A percentile compares a stretch with the other conserved stretches of the same genome.
Conservation (phyloP, 148 eudicot genomes). For the Chenopodium suecicum region DNA sequence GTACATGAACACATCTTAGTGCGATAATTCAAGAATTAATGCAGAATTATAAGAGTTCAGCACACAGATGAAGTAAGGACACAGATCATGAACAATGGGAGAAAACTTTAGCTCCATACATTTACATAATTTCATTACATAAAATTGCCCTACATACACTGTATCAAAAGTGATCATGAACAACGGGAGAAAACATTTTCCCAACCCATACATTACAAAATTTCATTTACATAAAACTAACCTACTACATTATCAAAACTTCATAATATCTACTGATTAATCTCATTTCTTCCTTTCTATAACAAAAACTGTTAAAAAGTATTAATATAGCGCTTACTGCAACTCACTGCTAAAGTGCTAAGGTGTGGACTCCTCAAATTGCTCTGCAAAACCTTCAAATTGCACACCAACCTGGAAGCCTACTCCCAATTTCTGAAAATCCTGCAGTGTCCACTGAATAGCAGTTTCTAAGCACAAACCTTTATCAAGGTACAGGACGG, state of each 20-base stretch:
- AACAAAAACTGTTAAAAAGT: neutral
- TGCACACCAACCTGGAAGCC: neutral
- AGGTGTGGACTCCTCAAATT: neutral
- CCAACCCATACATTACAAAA: neutral
- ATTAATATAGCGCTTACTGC: neutral
- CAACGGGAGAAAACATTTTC: neutral
- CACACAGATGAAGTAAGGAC: neutral
- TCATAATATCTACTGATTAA: neutral
- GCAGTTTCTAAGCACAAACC: neutral
- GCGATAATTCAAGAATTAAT: neutral
- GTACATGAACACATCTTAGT: neutral
- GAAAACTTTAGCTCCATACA: neutral
- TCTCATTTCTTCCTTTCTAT: neutral
- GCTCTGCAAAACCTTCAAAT: neutral
- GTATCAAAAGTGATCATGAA: neutral
- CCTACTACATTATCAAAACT: neutral
- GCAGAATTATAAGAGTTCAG: neutral
- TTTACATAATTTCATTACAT: too few species aligned
- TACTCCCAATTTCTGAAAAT: neutral
- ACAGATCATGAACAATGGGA: neutral
- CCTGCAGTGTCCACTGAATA: neutral
- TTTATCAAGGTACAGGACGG: neutral
- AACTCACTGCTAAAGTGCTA: neutral
- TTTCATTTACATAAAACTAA: too few species aligned
- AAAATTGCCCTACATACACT: too few species aligned